Evolutionary conservation across 192 early-diverging fungal genomes (phyloP).

Genomic region (Lobulomyces angularis): DNA sequence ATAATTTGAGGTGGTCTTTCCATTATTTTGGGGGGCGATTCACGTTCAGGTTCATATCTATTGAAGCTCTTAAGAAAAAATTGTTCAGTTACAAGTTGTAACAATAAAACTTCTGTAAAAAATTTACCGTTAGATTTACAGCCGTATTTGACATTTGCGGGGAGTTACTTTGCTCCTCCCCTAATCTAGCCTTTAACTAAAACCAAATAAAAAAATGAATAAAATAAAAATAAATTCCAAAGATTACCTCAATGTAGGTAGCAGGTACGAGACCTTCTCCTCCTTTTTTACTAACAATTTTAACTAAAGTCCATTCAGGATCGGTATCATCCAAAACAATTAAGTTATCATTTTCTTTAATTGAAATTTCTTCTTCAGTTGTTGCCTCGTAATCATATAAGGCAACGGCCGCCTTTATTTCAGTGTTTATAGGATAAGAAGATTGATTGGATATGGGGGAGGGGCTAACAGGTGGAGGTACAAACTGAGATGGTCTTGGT

Average conservation of each 20-base stretch:
- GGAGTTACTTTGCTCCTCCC: conserved; percentile 2
- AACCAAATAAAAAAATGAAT: not conserved
- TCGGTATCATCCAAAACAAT: conserved; percentile 79
- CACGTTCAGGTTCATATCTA: no score
- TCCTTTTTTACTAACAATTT: conserved; percentile 46
- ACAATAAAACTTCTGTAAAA: conserved; percentile 9
- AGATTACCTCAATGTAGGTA: conserved; percentile 68
- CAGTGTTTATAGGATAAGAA: not conserved
- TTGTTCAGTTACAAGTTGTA: no score
- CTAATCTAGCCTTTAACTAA: conserved; percentile 33
- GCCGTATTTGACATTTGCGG: not conserved
- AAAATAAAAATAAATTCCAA: conserved; percentile 2
- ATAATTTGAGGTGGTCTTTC: not conserved
- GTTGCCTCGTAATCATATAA: conserved; percentile 82
- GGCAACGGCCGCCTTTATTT: conserved; percentile 44
- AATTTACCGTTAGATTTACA: not conserved
- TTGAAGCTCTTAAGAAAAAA: no score
- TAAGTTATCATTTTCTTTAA: conserved; percentile 77
- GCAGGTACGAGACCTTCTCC: conserved; percentile 75
- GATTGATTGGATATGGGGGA: conserved; percentile 6
- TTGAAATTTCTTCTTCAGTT: conserved; percentile 70
- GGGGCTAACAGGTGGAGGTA: conserved; percentile 5
- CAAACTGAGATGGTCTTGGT: conserved; percentile 8
- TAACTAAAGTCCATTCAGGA: conserved; percentile 83
- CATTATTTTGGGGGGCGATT: not conserved